phyloP scores from a whole-genome alignment of 2,329 filamentous ascomycete species.

The Aureobasidium sp. region DNA sequence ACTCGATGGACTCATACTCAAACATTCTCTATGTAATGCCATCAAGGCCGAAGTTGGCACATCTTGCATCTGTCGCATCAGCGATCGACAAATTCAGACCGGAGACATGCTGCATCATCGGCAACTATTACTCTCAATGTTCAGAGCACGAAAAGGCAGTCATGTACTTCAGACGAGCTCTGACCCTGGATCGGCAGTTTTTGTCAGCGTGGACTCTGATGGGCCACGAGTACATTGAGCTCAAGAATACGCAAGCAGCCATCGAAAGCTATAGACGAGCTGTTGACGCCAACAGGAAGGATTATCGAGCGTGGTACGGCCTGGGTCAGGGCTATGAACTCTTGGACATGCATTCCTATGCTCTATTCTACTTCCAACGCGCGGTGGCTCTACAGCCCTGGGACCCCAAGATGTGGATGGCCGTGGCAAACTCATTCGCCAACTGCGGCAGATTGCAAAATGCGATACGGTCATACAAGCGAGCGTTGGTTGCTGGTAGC shows the following conservation, averaged over 20 bases:
- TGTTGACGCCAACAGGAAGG: slow-evolving; percentile 89
- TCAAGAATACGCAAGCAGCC: slow-evolving; percentile 96
- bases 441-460: slow-evolving; percentile 83
- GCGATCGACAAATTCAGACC: slow-evolving; percentile 92
- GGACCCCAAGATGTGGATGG: slow-evolving; percentile 99
- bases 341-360: slow-evolving; percentile 95
- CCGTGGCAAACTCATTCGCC: slow-evolving; percentile 82
- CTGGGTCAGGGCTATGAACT: slow-evolving; percentile 96
- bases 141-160: slow-evolving; percentile 97
- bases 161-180: slow-evolving; percentile 88
- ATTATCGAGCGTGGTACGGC: slow-evolving; percentile 97
- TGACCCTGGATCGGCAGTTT: slow-evolving; percentile 84
- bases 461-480: slow-evolving; percentile 90
- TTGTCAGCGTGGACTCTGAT: slow-evolving; percentile 96
- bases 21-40: slow-evolving; percentile 96
- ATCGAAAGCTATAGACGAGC: slow-evolving; percentile 95
- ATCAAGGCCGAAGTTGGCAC: slow-evolving; percentile 78
- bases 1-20: slow-evolving; percentile 90
- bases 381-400: slow-evolving; percentile 88
- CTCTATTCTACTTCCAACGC: slow-evolving; percentile 94
- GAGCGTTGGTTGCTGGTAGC: slow-evolving; percentile 78
- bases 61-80: slow-evolving; percentile 83
- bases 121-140: slow-evolving; percentile 92
- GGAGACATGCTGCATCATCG: slow-evolving; percentile 92
- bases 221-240: slow-evolving; percentile 97